Base-by-base conservation (phyloP, 805 yeast species). In the Saccharomycopsis vini region DNA sequence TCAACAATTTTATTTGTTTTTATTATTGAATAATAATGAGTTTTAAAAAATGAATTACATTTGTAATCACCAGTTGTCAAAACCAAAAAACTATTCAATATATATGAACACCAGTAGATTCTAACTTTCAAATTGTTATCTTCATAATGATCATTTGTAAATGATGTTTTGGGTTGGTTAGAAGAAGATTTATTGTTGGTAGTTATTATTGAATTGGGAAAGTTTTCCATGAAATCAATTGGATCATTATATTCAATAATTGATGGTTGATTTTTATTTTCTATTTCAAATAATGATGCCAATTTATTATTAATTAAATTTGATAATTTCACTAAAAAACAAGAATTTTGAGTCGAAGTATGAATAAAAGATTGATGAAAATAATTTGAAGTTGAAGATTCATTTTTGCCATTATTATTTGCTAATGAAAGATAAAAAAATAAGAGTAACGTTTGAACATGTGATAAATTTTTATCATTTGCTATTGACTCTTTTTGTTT, bases 391-490 rank as follows among this genome's bases (percentile, higher is more conserved):
- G n/a, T n/a, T n/a, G n/a, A n/a, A n/a, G n/a, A n/a, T n/a, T n/a
- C n/a, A n/a, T n/a, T n/a, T n/a, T n/a, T n/a, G 5, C 13, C 21
- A 20, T 22, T 15, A 21, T 67, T 66, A 46, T 67, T 67, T 3
- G 69, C 61, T 12, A 73, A 58, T 5, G 77, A 63, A 54, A 70
- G 73, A 52, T 72, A 69, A 43, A 75, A 63, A 44, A 73, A 62
- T 46, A 75, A 52, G 33, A 73, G 57, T 40, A 71, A 66, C 10
- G 75, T 72, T 53, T 75, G 79, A 26, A 75, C 57, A 52, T 71
- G 75, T 47, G 60, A 64, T 21, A 72, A 54, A 3, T 72, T 65
- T 5, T 72, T 68, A 16, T 41, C 34, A 45, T 69, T 69, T 46
- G 69, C 64, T 35, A 69, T 71, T n/a, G n/a, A 55, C 73, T 72